Conservation (phyloP, 345 rosid species). For the Lepidium africanum region DNA sequence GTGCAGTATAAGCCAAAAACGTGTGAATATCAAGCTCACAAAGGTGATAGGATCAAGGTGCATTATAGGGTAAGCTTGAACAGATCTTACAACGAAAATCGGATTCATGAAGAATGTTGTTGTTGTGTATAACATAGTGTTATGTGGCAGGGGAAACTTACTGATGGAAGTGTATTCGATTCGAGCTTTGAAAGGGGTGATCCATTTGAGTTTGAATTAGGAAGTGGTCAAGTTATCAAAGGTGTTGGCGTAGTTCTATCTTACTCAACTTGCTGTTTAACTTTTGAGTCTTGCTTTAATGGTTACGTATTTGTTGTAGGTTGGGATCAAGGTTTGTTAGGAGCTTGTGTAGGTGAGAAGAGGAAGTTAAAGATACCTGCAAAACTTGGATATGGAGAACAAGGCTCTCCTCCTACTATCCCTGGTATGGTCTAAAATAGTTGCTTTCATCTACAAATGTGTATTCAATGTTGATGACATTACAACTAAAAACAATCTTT, state of each 20-base stretch:
- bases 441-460: not conserved
- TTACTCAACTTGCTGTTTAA: not conserved
- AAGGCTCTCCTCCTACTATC: constrained; percentile 91
- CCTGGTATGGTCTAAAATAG: constrained; percentile 45
- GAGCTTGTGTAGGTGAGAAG: constrained; percentile 85
- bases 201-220: constrained; percentile 88
- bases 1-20: constrained; percentile 59
- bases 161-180: constrained; percentile 93
- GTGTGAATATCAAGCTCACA: constrained; percentile 79
- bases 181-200: constrained; percentile 96
- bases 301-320: constrained; percentile 33
- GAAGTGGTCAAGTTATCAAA: constrained; percentile 90
- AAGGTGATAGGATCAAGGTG: constrained; percentile 82
- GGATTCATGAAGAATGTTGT: not conserved
- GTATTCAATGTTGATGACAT: not conserved
- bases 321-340: constrained; percentile 95
- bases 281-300: not conserved
- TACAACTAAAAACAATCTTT: not conserved
- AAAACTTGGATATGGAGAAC: constrained; percentile 84
- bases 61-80: constrained; percentile 69
- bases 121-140: not conserved
- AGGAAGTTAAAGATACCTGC: constrained; percentile 91
- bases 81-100: not conserved
- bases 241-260: constrained; percentile 31
- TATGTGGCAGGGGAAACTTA: constrained; percentile 69